Percentiles rank a stretch among this genome's conserved stretches.
Evolutionary conservation across 1,139 yeast species (phyloP).

Genomic region (Waltiozyma solani): DNA sequence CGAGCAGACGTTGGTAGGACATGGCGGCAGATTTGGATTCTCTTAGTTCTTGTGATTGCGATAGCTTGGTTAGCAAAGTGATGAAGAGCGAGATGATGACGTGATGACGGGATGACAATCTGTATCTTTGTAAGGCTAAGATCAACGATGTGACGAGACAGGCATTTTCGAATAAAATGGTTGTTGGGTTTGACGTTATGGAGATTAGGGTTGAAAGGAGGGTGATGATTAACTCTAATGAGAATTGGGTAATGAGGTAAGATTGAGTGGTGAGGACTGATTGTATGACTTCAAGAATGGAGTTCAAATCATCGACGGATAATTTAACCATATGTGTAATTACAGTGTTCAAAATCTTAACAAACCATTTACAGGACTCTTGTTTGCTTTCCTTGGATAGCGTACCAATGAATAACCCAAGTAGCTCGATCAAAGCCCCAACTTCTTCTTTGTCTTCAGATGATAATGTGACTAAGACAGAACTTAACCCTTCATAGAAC

Average conservation of each 20-base stretch:
- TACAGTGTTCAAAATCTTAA: neutral
- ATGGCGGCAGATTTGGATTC: constrained; percentile 28
- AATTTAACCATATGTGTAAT: neutral
- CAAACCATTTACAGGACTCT: neutral
- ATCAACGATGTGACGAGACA: constrained; percentile 36
- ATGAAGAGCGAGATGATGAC: constrained; percentile 40
- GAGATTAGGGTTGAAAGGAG: constrained; percentile 24
- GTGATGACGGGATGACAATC: constrained; percentile 68
- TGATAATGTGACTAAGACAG: constrained; percentile 14
- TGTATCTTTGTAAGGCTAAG: constrained; percentile 57
- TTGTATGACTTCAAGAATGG: neutral
- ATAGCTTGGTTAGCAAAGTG: constrained; percentile 36
- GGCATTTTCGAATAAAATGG: constrained; percentile 17
- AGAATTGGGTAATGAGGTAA: constrained; percentile 48
- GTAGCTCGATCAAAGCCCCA: neutral
- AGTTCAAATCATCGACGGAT: neutral
- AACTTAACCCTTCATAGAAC: constrained; percentile 8
- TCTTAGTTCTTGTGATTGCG: constrained; percentile 18
- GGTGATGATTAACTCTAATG: constrained; percentile 43
- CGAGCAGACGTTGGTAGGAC: constrained; percentile 46
- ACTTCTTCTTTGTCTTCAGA: constrained; percentile 4
- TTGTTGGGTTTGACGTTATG: constrained; percentile 3
- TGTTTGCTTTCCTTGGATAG: neutral
- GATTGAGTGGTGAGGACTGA: neutral
- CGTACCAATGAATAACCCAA: neutral